These are phyloP conservation scores for Pelomyxa schiedti DNA, from an alignment of 78 protist species.

Conservation along the genomic window DNA sequence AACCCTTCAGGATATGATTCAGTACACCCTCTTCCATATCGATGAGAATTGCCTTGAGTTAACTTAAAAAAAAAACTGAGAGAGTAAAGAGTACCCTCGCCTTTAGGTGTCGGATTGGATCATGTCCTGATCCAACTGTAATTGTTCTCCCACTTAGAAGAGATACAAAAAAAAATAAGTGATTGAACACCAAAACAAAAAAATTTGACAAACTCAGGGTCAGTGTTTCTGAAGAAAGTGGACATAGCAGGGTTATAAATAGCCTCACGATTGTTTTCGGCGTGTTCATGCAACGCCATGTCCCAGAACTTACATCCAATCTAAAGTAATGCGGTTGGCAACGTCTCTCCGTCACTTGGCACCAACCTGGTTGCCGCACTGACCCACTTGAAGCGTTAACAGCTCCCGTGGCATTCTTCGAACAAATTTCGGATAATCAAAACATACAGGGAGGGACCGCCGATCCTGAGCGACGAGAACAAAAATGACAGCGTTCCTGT, in stretches of 20 bases:
- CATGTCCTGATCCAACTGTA: neutral
- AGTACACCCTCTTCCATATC: conserved; percentile 86
- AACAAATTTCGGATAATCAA: too few species aligned
- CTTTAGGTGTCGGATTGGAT: conserved; percentile 1
- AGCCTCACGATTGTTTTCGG: neutral
- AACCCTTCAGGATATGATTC: conserved; percentile 5
- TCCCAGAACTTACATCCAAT: conserved; percentile 67
- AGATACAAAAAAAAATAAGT: too few species aligned
- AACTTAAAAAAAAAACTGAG: too few species aligned
- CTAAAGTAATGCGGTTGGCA: neutral
- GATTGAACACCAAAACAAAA: too few species aligned
- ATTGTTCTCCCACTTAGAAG: neutral
- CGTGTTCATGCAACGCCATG: conserved; percentile 57
- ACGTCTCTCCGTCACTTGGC: neutral
- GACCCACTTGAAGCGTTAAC: conserved; percentile 75
- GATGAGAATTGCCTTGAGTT: conserved; percentile 60
- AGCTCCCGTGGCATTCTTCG: conserved; percentile 36
- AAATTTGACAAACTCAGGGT: neutral
- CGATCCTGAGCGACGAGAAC: too few species aligned
- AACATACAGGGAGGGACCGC: too few species aligned
- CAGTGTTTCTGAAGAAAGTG: conserved; percentile 52
- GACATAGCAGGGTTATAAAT: conserved; percentile 43
- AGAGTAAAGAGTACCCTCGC: too few species aligned
- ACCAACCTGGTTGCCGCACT: conserved; percentile 76
- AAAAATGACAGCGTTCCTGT: too few species aligned